phyloP scores from a whole-genome alignment of 2,329 filamentous ascomycete species.

The Diaporthe velutina region DNA sequence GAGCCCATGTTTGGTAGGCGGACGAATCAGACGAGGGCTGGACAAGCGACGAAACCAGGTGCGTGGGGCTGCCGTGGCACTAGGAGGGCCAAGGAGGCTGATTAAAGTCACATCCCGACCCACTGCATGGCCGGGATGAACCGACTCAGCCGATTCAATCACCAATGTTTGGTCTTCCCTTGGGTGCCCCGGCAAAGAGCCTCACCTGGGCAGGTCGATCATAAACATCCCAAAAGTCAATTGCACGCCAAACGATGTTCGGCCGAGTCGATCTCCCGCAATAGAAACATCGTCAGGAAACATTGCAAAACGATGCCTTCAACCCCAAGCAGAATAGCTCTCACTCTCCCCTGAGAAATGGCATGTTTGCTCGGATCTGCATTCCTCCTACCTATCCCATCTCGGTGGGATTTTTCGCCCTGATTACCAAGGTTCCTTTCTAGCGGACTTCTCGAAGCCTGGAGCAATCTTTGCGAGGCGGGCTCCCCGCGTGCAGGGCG shows the following conservation, averaged over 20 bases:
- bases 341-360: not conserved
- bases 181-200: slow-evolving; percentile 16
- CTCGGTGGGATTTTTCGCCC: not conserved
- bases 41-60: slow-evolving; percentile 25
- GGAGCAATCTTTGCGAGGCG: slow-evolving; percentile 2
- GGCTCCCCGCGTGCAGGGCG: slow-evolving; percentile 16
- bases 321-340: not conserved
- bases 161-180: not conserved
- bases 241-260: not conserved
- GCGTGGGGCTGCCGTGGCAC: not conserved
- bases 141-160: not conserved
- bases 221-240: slow-evolving; percentile 23
- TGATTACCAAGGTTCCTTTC: not conserved
- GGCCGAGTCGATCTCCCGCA: slow-evolving; percentile 24
- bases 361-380: not conserved
- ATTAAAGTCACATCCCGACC: slow-evolving; percentile 37
- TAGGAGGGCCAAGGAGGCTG: slow-evolving; percentile 35
- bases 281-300: not conserved
- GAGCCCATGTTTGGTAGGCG: not conserved
- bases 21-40: slow-evolving; percentile 14
- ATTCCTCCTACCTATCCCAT: not conserved
- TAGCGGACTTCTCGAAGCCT: not conserved
- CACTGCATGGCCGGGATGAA: slow-evolving; percentile 25
- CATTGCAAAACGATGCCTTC: not conserved
- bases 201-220: slow-evolving; percentile 38